phyloP scores from a whole-genome alignment of 2,329 filamentous ascomycete genomes.

The Mycocentrospora acerina region DNA sequence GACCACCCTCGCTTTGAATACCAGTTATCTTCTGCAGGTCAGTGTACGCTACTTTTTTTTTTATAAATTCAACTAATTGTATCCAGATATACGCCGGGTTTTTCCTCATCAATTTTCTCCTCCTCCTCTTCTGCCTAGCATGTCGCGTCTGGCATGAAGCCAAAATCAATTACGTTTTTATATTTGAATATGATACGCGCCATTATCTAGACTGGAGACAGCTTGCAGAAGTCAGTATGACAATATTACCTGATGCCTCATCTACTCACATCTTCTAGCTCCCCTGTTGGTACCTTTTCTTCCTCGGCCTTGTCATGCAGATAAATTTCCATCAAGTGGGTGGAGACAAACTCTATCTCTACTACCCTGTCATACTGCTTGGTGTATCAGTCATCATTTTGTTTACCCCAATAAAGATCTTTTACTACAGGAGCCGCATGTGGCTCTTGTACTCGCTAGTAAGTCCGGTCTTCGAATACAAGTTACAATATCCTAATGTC shows the following conservation, averaged over 20 bases:
- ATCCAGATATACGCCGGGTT: slow-evolving; percentile 84
- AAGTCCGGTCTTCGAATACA: slow-evolving; percentile 50
- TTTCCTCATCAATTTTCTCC: slow-evolving; percentile 78
- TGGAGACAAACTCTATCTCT: slow-evolving; percentile 69
- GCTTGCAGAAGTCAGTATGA: slow-evolving; percentile 63
- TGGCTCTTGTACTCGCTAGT: slow-evolving; percentile 93
- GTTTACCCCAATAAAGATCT: slow-evolving; percentile 71
- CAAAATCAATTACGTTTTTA: slow-evolving; percentile 94
- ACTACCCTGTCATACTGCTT: slow-evolving; percentile 83
- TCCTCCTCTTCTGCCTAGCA: slow-evolving; percentile 81
- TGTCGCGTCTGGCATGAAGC: slow-evolving; percentile 79
- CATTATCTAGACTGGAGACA: slow-evolving; percentile 88
- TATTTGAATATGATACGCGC: slow-evolving; percentile 92
- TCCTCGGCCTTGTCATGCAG: slow-evolving; percentile 80
- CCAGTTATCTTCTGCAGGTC: slow-evolving; percentile 63
- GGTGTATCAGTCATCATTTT: slow-evolving; percentile 67
- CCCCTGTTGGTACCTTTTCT: slow-evolving; percentile 77
- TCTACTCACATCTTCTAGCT: slow-evolving; percentile 52
- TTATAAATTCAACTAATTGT: slow-evolving; percentile 24
- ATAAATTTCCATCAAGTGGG: slow-evolving; percentile 79
- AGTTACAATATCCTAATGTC: slow-evolving; percentile 39
- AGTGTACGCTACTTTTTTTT: slow-evolving; percentile 47
- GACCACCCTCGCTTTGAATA: slow-evolving; percentile 29
- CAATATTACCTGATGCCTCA: accelerated
- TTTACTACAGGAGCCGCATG: slow-evolving; percentile 74